Percentiles rank a stretch among this genome's conserved stretches.
Evolutionary conservation across 208 protist genomes (phyloP).

Genomic region (Leishmania guyanensis): DNA sequence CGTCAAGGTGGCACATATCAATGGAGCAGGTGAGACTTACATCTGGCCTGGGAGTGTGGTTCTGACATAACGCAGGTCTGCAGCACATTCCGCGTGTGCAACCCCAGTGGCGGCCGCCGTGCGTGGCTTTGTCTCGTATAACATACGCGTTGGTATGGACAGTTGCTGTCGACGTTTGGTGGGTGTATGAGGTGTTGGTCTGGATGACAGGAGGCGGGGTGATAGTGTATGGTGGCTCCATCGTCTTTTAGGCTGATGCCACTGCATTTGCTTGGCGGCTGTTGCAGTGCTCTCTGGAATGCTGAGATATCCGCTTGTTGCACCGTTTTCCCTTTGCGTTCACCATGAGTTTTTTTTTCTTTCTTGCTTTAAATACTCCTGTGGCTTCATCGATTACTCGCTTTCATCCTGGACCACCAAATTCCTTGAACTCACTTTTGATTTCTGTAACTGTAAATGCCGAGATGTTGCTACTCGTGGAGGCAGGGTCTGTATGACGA

Average conservation of each 20-base stretch:
- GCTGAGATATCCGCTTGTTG: too few relatives aligned
- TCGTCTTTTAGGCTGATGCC: background rate
- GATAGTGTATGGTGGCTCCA: constrained; percentile 1
- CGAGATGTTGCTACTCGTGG: background rate
- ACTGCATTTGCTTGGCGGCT: background rate
- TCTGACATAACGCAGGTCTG: constrained; percentile 11
- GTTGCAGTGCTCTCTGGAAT: background rate
- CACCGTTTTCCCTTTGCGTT: background rate
- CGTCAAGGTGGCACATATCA: constrained; percentile 7
- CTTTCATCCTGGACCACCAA: background rate
- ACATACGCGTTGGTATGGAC: constrained; percentile 6
- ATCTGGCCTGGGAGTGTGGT: constrained; percentile 19
- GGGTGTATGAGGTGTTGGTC: background rate
- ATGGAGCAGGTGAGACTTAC: background rate
- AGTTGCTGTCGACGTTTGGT: background rate
- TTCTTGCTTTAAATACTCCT: background rate
- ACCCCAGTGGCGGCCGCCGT: constrained; percentile 7
- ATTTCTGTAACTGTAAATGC: background rate
- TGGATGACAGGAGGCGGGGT: constrained; percentile 11
- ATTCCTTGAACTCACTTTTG: background rate
- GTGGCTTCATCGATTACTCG: background rate
- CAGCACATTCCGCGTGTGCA: constrained; percentile 11
- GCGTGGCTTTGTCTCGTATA: background rate
- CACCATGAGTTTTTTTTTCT: background rate
- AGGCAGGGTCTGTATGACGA: background rate